phyloP scores from a whole-genome alignment of 139 green algal genomes.

The Coccomyxa sp. region DNA sequence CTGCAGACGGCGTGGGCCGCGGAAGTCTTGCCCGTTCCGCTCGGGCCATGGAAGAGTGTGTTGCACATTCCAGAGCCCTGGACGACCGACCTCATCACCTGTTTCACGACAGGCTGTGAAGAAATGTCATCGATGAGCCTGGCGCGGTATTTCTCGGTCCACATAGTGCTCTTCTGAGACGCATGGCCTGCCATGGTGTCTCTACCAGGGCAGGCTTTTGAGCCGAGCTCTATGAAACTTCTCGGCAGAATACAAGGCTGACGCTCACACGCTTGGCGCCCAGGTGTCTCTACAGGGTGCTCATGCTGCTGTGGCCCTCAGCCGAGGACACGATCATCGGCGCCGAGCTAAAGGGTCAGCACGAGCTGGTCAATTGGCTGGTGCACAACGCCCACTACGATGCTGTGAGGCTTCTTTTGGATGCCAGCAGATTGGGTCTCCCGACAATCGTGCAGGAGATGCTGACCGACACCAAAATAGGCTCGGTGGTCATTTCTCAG shows the following conservation, averaged over 20 bases:
- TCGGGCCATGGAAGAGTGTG: not conserved
- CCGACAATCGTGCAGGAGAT: not conserved
- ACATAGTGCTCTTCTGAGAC: conserved; percentile 1
- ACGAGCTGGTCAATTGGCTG: not conserved
- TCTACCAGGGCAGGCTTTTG: not conserved
- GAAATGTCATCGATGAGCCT: not conserved
- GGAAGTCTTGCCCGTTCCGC: not conserved
- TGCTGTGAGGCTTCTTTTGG: not conserved
- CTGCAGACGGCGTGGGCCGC: not conserved
- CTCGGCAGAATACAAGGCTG: not conserved
- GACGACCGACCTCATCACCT: not conserved
- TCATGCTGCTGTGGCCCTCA: not conserved
- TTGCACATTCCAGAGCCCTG: not conserved
- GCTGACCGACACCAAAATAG: not conserved
- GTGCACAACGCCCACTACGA: not conserved
- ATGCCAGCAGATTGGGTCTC: not conserved
- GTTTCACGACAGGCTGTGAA: not conserved
- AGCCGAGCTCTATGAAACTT: not conserved
- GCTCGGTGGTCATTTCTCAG: not conserved
- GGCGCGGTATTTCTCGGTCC: not conserved
- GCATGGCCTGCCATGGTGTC: not conserved
- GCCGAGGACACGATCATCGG: not conserved
- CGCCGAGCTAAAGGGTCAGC: not conserved
- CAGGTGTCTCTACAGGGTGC: not conserved
- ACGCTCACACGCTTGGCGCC: not conserved